Base-by-base conservation (phyloP, 2,329 filamentous ascomycete species). In the Fusarium armeniacum region DNA sequence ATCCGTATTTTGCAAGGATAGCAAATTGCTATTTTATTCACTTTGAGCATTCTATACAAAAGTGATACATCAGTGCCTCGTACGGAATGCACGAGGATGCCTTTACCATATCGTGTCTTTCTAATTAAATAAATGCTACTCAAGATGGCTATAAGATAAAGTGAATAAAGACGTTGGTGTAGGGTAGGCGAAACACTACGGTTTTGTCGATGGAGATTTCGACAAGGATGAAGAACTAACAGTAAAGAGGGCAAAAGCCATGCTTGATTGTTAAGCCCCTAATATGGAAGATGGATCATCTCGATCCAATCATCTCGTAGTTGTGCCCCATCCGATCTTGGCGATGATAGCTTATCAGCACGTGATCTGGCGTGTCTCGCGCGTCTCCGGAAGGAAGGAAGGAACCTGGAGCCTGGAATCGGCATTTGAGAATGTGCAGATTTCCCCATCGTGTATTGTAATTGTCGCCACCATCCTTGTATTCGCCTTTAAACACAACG, bases 301-400 rank as follows among this genome's bases (percentile, higher is more conserved):
- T 20, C 9, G 8, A 4, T 18, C 41, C 41, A 44, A 44, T 44
- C 24, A n/a, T 26, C 5, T 51, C 12, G 9, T 12, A 38, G 7
- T 6, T 2, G 8, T 5, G 11, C 3, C 5, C 6, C 4, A 6
- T 4, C 22, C 6, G 6, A 5, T 0, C 12, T 22, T 11, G 11
- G 5, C n/a, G 16, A 9, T 9, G 8, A 15, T 24, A 3, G 18
- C 13, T 11, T 20, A n/a, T n/a, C 16, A 6, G 4, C 61, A 63
- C 61, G 58, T 63, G 61, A 63, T 35, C 8, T 22, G 61, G 61
- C 50, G 61, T 63, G 28, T 33, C 36, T 12, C 16, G 13, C 41
- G 61, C 50, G 61, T 58, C 43, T 15, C 22, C 12, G 40, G 13
- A 12, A 18, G n/a, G n/a, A 12, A 18, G 22, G 40, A 28, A 50